Base-by-base conservation (phyloP, 495 filamentous ascomycete genomes). In the Xylaria bambusicola region DNA sequence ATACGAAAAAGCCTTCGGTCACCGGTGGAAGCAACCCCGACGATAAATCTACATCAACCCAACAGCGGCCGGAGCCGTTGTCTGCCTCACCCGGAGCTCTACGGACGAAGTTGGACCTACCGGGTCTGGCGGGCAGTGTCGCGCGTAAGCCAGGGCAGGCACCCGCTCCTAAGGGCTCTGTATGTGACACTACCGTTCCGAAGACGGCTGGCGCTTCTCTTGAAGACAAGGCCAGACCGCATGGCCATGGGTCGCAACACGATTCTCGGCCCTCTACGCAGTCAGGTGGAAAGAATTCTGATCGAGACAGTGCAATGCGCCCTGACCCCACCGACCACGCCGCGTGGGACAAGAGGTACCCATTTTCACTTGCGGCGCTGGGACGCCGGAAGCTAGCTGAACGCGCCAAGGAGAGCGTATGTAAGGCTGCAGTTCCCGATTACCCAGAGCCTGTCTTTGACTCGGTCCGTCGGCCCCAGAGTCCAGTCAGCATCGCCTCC, bases 1-100 rank as follows among this genome's bases (percentile, higher is more conserved):
- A 65, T 56, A 20, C 51, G 52, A 61, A 53, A 44, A 51, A 66
- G 59, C 63, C 51, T n/a, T 66, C 52, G 35, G 56, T 60, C 35
- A 62, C 60, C 47, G 60, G 60, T 23, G 52, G 29, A 33, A 46
- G 60, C 47, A 49, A 56, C 64, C 46, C 31, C 35, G 60, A 44
- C 40, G 38, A 58, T 58, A 40, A 58, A 36, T 17, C 13, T 41
- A 41, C 10, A 41, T 41, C n/a, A 41, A 41, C 10, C 5, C 27
- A 52, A 36, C n/a, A 35, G 13, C 27, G 17, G 27, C 49, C 27
- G 36, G 17, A 38, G 13, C 27, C 7, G 36, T 52, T 36, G 24
- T 52, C 49, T 52, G 21, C 27, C 3, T 35, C 27, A 27, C 49
- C 26, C 27, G 27, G 27, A 15, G 49, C 49, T 52, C 49, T 35